Base-by-base conservation (phyloP, 768 basidiomycete genomes). In the Tulasnella sp. region DNA sequence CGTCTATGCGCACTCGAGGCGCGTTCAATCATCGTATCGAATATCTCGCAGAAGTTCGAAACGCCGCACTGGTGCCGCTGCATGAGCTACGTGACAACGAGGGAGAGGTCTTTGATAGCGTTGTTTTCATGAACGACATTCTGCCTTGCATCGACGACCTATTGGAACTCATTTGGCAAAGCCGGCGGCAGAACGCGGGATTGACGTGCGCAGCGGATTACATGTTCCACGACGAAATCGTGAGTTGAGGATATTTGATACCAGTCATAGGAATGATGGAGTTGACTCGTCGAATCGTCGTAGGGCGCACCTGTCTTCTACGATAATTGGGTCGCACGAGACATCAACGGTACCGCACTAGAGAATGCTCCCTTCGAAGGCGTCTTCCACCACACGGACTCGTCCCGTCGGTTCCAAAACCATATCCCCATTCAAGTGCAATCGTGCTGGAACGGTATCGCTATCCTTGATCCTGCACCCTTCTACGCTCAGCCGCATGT, bases 81-180 rank as follows among this genome's bases (percentile, higher is more conserved):
- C 87, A 94, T 73, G 96, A 98, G 67, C 79, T 96, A 38, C 79
- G 96, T 42, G 93, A 96, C 69, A 74, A 84, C 24, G 84, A 92
- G 68, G 87, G 87, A 68, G 94, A 98, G 72, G 85, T 89, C 65
- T 99, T 98, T 65, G 94, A 99, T 73, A 82, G 85, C 38, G 88
- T 99, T 74, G 76, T 98, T 61, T 99, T 99, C 78, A 98, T 98
- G 92, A 99, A 99, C 79, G 96, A 99, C 71, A 85, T 99, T 72
- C 76, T 99, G 9, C 96, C 96, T 21, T 99, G 96, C 71, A 83
- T 96, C 38, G 96, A 99, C 71, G 96, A 99, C 73, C 73, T 99
- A 59, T 82, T 99, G 66, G 96, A 99, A 73, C 82, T 99, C 68
- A 93, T 99, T 68, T 97, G 85, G 86, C 96, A 99, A 72, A 84